Evolutionary conservation across 305 asterid genomes (phyloP).

Genomic region (Lippia alba): DNA sequence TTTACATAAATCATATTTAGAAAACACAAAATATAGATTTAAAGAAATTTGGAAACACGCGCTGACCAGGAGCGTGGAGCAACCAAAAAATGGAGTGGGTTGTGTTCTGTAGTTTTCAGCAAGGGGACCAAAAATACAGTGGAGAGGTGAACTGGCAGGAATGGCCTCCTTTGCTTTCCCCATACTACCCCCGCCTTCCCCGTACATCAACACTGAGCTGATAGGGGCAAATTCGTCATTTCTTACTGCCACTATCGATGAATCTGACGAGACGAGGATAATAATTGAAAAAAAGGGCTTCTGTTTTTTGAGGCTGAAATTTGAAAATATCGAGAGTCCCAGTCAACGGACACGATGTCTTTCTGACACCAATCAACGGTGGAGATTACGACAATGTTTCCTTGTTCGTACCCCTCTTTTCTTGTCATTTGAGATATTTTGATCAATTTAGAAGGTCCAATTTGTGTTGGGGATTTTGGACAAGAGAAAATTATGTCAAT

Average conservation of each 20-base stretch:
- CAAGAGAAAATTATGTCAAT: no score
- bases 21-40: no score
- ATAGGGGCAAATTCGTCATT: slow-evolving; percentile 30
- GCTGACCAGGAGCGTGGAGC: slow-evolving; percentile 11
- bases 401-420: background rate
- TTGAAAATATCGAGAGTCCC: slow-evolving; percentile 31
- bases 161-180: background rate
- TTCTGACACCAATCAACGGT: slow-evolving; percentile 10
- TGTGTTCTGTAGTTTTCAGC: slow-evolving; percentile 24
- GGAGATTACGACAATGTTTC: background rate
- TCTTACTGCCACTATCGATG: slow-evolving; percentile 3
- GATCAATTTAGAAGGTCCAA: no score
- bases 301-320: slow-evolving; percentile 14
- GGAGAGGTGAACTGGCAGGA: slow-evolving; percentile 33
- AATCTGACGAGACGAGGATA: slow-evolving; percentile 34
- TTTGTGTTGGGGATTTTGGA: no score
- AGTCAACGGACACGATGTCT: slow-evolving; percentile 35
- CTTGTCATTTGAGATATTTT: background rate
- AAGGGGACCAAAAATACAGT: slow-evolving; percentile 25
- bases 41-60: slow-evolving; percentile 20
- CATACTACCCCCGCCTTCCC: slow-evolving; percentile 19
- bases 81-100: background rate
- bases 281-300: background rate
- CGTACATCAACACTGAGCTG: background rate
- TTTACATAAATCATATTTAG: no score